Percentiles rank a stretch among this genome's conserved stretches.
Evolutionary conservation across 768 basidiomycete species (phyloP).

Genomic region (Rhodocollybia butyracea): DNA sequence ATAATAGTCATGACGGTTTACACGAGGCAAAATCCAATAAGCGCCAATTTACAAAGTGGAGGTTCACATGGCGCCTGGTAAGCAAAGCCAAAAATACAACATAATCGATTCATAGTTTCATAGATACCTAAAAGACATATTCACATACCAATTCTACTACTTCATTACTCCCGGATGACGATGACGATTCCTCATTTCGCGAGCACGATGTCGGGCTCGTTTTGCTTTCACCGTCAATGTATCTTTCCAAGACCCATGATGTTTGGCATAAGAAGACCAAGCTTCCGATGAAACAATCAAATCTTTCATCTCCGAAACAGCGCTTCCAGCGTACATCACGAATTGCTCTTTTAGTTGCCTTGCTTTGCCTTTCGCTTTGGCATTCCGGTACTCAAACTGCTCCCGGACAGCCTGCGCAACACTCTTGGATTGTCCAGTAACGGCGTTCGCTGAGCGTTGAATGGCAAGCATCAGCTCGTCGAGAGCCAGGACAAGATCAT

Average conservation of each 20-base stretch:
- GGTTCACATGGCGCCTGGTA: background rate
- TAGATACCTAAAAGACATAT: background rate
- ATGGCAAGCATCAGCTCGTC: slow-evolving; percentile 54
- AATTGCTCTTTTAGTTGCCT: slow-evolving; percentile 49
- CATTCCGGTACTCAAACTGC: slow-evolving; percentile 45
- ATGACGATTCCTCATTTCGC: background rate
- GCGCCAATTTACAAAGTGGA: background rate
- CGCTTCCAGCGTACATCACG: slow-evolving; percentile 39
- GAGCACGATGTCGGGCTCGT: background rate
- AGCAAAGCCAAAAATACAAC: background rate
- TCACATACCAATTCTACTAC: background rate
- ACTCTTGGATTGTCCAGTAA: slow-evolving; percentile 47
- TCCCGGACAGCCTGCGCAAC: slow-evolving; percentile 42
- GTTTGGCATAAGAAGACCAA: too few relatives aligned
- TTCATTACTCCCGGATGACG: background rate
- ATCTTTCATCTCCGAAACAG: too few relatives aligned
- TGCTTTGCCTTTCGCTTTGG: slow-evolving; percentile 50
- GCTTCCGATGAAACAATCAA: too few relatives aligned
- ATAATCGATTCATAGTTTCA: background rate
- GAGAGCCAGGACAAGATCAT: slow-evolving; percentile 55
- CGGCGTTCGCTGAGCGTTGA: slow-evolving; percentile 41
- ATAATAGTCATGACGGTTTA: slow-evolving; percentile 7
- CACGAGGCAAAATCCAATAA: slow-evolving; percentile 2
- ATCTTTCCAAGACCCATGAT: slow-evolving; percentile 26
- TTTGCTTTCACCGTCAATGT: slow-evolving; percentile 14